Conservation (phyloP, 148 eudicot species). For the Cornus controversa region DNA sequence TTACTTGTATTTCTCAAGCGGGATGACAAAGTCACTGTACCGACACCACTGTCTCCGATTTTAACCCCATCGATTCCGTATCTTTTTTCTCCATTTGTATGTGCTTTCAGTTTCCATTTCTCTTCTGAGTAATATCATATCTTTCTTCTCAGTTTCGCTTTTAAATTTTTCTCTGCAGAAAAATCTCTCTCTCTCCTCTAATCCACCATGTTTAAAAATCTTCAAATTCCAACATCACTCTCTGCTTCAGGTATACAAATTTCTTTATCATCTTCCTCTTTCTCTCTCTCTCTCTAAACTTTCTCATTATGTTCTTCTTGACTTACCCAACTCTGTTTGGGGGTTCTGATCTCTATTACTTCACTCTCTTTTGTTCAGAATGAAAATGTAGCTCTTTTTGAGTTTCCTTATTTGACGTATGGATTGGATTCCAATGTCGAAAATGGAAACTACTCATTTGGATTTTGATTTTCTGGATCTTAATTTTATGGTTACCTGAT, state of each 20-base stretch:
- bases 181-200: slow-evolving; percentile 8
- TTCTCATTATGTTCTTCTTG: not conserved
- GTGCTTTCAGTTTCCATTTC: slow-evolving; percentile 41
- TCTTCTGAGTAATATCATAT: slow-evolving; percentile 18
- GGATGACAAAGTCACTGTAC: no score
- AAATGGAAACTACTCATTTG: slow-evolving; percentile 14
- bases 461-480: slow-evolving; percentile 39
- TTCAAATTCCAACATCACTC: slow-evolving; percentile 31
- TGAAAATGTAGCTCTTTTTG: slow-evolving; percentile 35
- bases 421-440: slow-evolving; percentile 12
- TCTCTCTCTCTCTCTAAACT: not conserved
- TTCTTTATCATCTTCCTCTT: not conserved
- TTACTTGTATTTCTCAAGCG: no score
- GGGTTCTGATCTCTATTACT: slow-evolving; percentile 22
- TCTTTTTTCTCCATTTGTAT: no score
- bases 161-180: not conserved
- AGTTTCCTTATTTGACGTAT: slow-evolving; percentile 18
- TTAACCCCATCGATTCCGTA: no score
- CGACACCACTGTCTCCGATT: no score
- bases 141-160: not conserved
- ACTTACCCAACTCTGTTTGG: no score
- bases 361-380: slow-evolving; percentile 10
- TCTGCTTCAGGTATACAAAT: slow-evolving; percentile 26
- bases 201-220: slow-evolving; percentile 31
- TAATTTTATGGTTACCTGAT: slow-evolving; percentile 1